phyloP scores from a whole-genome alignment of 2,329 filamentous ascomycete genomes.

The Dactylellina drechsleri region DNA sequence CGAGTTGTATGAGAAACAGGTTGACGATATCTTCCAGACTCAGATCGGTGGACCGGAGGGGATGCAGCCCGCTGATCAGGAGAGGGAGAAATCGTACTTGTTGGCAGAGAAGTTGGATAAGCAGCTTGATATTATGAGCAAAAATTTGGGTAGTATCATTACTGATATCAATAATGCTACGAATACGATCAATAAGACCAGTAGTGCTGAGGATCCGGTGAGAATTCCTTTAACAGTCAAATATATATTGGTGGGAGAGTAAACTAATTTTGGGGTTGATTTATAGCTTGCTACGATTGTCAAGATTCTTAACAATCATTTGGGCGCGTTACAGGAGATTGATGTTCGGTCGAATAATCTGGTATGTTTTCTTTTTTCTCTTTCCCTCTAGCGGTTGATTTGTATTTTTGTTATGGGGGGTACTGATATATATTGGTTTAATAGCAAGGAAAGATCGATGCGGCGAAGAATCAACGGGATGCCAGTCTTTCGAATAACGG shows the following conservation, averaged over 20 bases:
- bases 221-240: slow-evolving; percentile 61
- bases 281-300: slow-evolving; percentile 89
- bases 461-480: slow-evolving; percentile 33
- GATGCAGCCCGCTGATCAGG: slow-evolving; percentile 88
- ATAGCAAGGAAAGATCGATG: slow-evolving; percentile 52
- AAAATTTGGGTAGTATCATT: slow-evolving; percentile 93
- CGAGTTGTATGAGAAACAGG: slow-evolving; percentile 88
- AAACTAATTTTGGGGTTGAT: slow-evolving; percentile 24
- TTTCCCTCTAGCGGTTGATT: no score
- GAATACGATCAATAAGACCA: slow-evolving; percentile 86
- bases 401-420: background rate
- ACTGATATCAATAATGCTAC: slow-evolving; percentile 96
- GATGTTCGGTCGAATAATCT: slow-evolving; percentile 65
- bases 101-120: slow-evolving; percentile 92
- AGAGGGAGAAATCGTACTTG: slow-evolving; percentile 95
- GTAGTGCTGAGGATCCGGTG: slow-evolving; percentile 87
- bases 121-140: slow-evolving; percentile 90
- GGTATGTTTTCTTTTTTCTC: slow-evolving; percentile 25
- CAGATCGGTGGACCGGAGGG: slow-evolving; percentile 80
- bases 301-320: slow-evolving; percentile 89
- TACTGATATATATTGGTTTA: background rate
- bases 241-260: slow-evolving; percentile 44
- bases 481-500: slow-evolving; percentile 48
- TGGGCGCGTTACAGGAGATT: slow-evolving; percentile 91
- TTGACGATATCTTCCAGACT: slow-evolving; percentile 85